phyloP scores from a whole-genome alignment of 768 basidiomycete species.

The Crepidotus variabilis region DNA sequence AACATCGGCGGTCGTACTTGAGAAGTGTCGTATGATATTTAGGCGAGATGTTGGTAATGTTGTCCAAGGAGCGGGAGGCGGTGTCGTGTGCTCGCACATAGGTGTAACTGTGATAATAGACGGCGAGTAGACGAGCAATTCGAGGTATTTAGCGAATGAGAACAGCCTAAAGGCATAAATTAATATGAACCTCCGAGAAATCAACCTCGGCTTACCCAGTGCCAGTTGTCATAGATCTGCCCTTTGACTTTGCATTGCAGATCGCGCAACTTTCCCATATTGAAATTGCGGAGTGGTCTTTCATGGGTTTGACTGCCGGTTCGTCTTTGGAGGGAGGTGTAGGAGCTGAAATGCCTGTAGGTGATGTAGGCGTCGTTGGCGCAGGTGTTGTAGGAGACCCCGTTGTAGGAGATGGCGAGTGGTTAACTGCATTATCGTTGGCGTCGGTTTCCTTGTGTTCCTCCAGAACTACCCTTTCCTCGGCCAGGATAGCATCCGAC shows the following conservation, averaged over 20 bases:
- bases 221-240: constrained; percentile 40
- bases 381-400: neutral
- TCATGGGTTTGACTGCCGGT: constrained; percentile 1
- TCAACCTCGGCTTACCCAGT: constrained; percentile 40
- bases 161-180: constrained; percentile 32
- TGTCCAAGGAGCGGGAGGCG: constrained; percentile 20
- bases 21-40: constrained; percentile 41
- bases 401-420: neutral
- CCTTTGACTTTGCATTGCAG: constrained; percentile 35
- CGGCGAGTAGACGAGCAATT: constrained; percentile 47
- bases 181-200: neutral
- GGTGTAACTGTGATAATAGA: constrained; percentile 29
- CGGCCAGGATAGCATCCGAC: neutral
- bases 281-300: neutral
- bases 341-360: too few relatives aligned
- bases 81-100: constrained; percentile 46
- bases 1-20: constrained; percentile 25
- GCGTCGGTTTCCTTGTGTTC: neutral
- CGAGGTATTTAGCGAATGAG: constrained; percentile 57
- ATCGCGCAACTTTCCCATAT: constrained; percentile 43
- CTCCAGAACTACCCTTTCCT: neutral
- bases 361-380: neutral
- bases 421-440: neutral
- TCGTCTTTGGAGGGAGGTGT: neutral
- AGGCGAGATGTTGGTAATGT: constrained; percentile 27